Percentiles rank a stretch among this genome's conserved stretches.
Evolutionary conservation across 2,329 filamentous ascomycete genomes (phyloP).

Genomic region (Exophiala calicioides): DNA sequence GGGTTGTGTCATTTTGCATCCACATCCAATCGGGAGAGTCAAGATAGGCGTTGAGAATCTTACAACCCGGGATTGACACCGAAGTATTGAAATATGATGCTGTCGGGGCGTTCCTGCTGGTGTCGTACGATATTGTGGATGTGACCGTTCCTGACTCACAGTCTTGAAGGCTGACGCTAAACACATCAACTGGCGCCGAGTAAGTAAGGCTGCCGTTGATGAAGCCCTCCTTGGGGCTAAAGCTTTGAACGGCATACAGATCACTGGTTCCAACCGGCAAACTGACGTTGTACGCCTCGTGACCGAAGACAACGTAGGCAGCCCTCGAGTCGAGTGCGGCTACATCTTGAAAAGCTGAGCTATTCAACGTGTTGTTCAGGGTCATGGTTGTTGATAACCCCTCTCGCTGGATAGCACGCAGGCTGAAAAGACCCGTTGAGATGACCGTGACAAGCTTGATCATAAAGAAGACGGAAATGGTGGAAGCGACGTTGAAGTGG

Average conservation of each 20-base stretch:
- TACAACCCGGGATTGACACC: slow-evolving; percentile 17
- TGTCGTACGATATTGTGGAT: slow-evolving; percentile 7
- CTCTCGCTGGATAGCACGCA: slow-evolving; percentile 9
- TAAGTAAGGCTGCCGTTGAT: slow-evolving; percentile 22
- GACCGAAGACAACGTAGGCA: slow-evolving; percentile 18
- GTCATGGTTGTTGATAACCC: slow-evolving; percentile 15
- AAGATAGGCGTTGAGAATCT: slow-evolving; percentile 20
- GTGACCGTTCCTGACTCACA: slow-evolving; percentile 19
- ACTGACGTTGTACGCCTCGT: slow-evolving; percentile 19
- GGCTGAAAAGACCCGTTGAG: slow-evolving; percentile 23
- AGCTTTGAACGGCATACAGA: slow-evolving; percentile 15
- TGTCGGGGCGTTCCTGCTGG: slow-evolving; percentile 2
- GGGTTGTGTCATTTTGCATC: slow-evolving; percentile 17
- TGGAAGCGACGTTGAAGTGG: slow-evolving; percentile 17
- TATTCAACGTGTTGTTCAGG: slow-evolving; percentile 22
- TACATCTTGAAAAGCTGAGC: slow-evolving; percentile 11
- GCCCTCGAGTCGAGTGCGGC: slow-evolving; percentile 21
- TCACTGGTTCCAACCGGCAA: slow-evolving; percentile 19
- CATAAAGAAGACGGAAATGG: slow-evolving; percentile 22
- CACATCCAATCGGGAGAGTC: slow-evolving; percentile 24
- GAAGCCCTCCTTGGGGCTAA: slow-evolving; percentile 11
- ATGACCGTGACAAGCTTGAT: slow-evolving; percentile 24
- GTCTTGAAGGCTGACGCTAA: slow-evolving; percentile 16
- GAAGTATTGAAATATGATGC: slow-evolving; percentile 21
- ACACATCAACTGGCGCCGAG: slow-evolving; percentile 23